Base-by-base conservation (phyloP, 148 eudicot genomes). In the Pouteria glomerata region DNA sequence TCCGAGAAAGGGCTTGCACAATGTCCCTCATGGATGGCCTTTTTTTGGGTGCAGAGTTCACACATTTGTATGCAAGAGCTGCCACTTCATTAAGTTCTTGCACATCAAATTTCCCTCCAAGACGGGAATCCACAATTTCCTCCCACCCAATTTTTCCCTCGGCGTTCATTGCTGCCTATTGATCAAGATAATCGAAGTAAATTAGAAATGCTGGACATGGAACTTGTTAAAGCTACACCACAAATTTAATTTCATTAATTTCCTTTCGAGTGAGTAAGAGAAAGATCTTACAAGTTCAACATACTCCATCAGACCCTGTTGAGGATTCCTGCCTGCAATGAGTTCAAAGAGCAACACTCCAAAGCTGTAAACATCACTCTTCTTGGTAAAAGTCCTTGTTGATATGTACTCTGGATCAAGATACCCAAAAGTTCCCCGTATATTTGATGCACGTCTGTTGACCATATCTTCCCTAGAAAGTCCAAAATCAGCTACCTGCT, bases 351-450 rank as follows among this genome's bases (percentile, higher is more conserved):
- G 91, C 78, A 95, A 74, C 48, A 95, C 98, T 15, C 98, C 98
- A 50, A 82, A 95, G 79, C 98, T 88, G 57, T 95, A 95, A 42
- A 95, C 97, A 65, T 95, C 98, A 70, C 97, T 95, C 75, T 95
- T 95, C 85, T 95, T 89, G 11, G 98, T 95, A 55, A 91, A 95
- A 37, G 91, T 69, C 73, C 93, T 85, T 7, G 96, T 76, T 24
- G 98, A 95, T 76, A 95, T 89, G 73, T 95, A 95, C 72, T 91
- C 97, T 1, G 98, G 98, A 86, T 95, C 98, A 12, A 95, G 89
- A 80, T 95, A 95, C 23, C 98, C 98, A 73, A 89, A 95, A 57
- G 98, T 95, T 78, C 98, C 98, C 58, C 77, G 86, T 74, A 94
- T 63, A 75, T 91, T 86, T 24, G 87, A 80, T 12, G 79, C 87